Base-by-base conservation (phyloP, 148 eudicot genomes). In the Camellia japonica region DNA sequence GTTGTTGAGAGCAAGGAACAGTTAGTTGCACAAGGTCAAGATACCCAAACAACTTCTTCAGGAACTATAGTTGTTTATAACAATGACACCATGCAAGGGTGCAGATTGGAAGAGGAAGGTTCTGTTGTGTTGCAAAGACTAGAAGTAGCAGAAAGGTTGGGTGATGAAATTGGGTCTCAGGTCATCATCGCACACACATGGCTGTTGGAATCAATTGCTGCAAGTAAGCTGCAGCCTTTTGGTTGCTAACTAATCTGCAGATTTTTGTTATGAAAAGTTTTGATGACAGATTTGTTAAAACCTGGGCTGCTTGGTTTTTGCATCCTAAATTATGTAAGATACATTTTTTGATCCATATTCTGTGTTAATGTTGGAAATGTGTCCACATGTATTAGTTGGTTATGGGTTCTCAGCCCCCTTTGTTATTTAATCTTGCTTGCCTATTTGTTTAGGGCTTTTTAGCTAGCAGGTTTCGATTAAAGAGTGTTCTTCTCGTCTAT, bases 161-260 rank as follows among this genome's bases (percentile, higher is more conserved):
- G 86, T 60, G 71, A 51, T n/a, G 87, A 81, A 79, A 80, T 67
- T 51, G 79, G 87, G 75, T 84, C 87, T 44, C 83, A 78, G 65
- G 89, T 87, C 46, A 77, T 87, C 46, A 77, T 93, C 74, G 84
- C 89, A 30, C 98, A 93, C 77, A 91, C 94, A 7, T 93, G 98
- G 98, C 77, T 94, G 71, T 83, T 94, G 90, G 93, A 87, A 76
- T 93, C 97, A 11, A 90, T 94, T 82, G 94, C 97, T 75, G 89
- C 94, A 43, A 82, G 92, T 66, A 74, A 63, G 67, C 74, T 93
- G 83, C 77, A 82, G 68, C 91, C 90, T 47, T 80, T 82, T 71
- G 64, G 67, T 71, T 63, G 67, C 38, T 63, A 10, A 63, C 20
- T 2, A 19, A 63, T 59, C 19, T 59, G 62, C 19, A 14, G 62